phyloP scores from a whole-genome alignment of 176 grass and related monocot species.

The Guadua angustifolia region DNA sequence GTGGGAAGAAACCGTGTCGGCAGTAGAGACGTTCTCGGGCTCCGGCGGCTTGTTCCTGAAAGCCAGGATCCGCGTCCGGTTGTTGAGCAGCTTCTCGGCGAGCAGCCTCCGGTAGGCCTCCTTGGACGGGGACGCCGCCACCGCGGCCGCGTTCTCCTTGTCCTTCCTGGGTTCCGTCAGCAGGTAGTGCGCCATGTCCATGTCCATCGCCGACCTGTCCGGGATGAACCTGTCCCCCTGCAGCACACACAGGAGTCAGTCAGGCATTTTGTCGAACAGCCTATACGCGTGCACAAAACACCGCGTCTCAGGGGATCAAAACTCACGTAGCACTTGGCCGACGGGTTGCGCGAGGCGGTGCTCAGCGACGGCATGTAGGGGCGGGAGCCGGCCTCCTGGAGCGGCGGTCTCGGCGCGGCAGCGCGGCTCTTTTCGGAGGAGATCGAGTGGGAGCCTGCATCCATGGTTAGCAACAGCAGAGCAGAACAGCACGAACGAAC shows the following conservation, averaged over 20 bases:
- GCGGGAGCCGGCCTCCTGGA: conserved; percentile 56
- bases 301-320: not conserved
- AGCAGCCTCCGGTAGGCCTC: conserved; percentile 69
- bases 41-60: conserved; percentile 72
- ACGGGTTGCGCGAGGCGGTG: conserved; percentile 52
- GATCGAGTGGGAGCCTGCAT: conserved; percentile 55
- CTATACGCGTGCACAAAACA: not conserved
- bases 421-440: conserved; percentile 52
- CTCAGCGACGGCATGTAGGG: conserved; percentile 62
- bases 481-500: not conserved
- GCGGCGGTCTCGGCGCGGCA: conserved; percentile 41
- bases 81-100: conserved; percentile 69
- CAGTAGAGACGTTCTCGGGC: conserved; percentile 47
- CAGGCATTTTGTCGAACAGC: conserved; percentile 45
- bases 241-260: not conserved
- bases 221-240: conserved; percentile 81
- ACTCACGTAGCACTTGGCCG: conserved; percentile 61
- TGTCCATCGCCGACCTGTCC: conserved; percentile 69
- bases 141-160: conserved; percentile 60
- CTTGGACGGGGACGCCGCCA: conserved; percentile 55
- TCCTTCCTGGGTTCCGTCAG: conserved; percentile 64
- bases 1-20: conserved; percentile 36
- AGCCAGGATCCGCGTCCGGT: conserved; percentile 65
- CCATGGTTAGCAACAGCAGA: conserved; percentile 56
- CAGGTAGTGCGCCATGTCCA: conserved; percentile 76